Base-by-base conservation (phyloP, 345 rosid species). In the Raphanus raphanistrum region DNA sequence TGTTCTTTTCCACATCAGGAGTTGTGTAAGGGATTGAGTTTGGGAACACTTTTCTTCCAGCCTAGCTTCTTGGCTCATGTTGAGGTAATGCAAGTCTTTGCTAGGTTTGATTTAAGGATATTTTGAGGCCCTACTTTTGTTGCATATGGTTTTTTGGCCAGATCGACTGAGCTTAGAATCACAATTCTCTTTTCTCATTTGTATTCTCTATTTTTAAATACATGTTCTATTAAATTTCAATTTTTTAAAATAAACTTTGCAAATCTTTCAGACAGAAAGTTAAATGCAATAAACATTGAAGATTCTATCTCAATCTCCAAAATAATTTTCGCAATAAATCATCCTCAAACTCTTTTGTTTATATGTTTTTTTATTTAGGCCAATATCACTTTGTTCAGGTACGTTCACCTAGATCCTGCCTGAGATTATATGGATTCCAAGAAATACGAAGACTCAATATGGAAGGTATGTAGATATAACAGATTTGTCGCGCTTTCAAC, bases 361-460 rank as follows among this genome's bases (percentile, higher is more conserved):
- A 11, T 8, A 45, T 72, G 61, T 50, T 55, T 45, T 36, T 71
- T 9, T 32, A 16, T 68, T 77, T 85, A 93, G 98, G 98, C 92
- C 50, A 9, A 90, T 75, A 63, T 75, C 13, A 86, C 82, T 1
- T 94, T 97, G 97, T 94, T 90, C 77, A 82, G 98, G 74, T 76
- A 79, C 7, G 86, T 93, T 54, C 97, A 94, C 67, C 80, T 84
- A 21, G 90, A 92, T 60, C n/a, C n/a, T n/a, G n/a, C 86, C 88
- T 4, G 85, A 87, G 68, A 84, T 77, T 91, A 90, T 75, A 86
- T 86, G 0, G 84, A 89, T 65, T 92, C 94, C 6, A 86, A 25
- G 68, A 82, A 83, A 50, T 92, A 90, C 52, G 76, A 90, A 81
- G 96, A 97, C 75, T 84, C 88, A 5, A 82, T 94, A 88, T 94